Evolutionary conservation across 345 rosid species (phyloP).

Genomic region (Geranium brycei): DNA sequence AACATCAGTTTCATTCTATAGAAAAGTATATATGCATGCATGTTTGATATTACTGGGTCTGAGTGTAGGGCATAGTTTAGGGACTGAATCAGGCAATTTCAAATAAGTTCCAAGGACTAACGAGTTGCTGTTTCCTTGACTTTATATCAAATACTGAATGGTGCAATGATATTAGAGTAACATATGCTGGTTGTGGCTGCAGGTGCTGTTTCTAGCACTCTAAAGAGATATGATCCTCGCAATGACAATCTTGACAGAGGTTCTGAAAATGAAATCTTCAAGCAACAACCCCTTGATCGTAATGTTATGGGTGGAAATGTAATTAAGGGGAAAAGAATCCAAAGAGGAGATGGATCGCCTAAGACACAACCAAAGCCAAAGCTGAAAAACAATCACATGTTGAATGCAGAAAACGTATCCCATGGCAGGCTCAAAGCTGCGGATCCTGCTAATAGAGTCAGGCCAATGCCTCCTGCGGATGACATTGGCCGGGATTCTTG

Average conservation of each 20-base stretch:
- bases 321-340: slow-evolving; percentile 40
- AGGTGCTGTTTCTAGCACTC: slow-evolving; percentile 67
- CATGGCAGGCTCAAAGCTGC: slow-evolving; percentile 7
- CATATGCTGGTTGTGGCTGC: slow-evolving; percentile 6
- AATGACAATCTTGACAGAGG: slow-evolving; percentile 22
- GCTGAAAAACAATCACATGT: slow-evolving; percentile 42
- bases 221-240: slow-evolving; percentile 21
- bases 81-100: neutral
- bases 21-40: too few species aligned
- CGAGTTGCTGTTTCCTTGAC: neutral
- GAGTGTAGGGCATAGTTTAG: neutral
- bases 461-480: too few species aligned
- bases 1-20: too few species aligned
- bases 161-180: too few species aligned
- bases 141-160: neutral
- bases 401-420: slow-evolving; percentile 18
- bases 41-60: too few species aligned
- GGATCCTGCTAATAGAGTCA: too few species aligned
- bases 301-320: slow-evolving; percentile 22
- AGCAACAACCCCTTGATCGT: slow-evolving; percentile 21
- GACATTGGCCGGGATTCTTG: slow-evolving; percentile 9
- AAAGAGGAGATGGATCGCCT: slow-evolving; percentile 31
- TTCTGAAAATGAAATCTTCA: slow-evolving; percentile 1
- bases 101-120: too few species aligned
- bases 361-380: slow-evolving; percentile 47